phyloP scores from a whole-genome alignment of 768 basidiomycete genomes.

The Termitomyces eurrhizus region DNA sequence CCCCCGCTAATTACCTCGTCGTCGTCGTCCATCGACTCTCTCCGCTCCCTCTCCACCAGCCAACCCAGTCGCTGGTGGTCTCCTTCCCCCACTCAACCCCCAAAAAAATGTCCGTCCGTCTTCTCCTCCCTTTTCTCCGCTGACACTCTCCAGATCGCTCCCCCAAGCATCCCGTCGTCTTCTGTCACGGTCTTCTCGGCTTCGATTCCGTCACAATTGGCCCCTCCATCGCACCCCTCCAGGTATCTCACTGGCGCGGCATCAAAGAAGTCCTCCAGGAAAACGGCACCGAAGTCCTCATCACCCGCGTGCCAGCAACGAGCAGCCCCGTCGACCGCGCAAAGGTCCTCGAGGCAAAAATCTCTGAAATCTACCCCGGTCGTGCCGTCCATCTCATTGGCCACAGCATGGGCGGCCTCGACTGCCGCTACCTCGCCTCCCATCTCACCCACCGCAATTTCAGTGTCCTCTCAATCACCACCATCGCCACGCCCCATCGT shows the following conservation, averaged over 20 bases:
- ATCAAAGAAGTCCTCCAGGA: conserved; percentile 90
- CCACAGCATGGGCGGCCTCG: conserved; percentile 88
- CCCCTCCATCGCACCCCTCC: conserved; percentile 69
- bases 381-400: conserved; percentile 86
- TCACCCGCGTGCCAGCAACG: conserved; percentile 92
- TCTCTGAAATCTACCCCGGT: conserved; percentile 78
- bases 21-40: conserved; percentile 48
- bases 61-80: conserved; percentile 46
- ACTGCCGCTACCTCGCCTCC: conserved; percentile 87
- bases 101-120: conserved; percentile 55
- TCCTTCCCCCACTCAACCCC: conserved; percentile 33
- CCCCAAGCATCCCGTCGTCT: conserved; percentile 83
- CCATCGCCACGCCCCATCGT: conserved; percentile 92
- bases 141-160: conserved; percentile 52
- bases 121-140: neutral
- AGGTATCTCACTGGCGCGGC: conserved; percentile 95
- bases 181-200: conserved; percentile 92
- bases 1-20: conserved; percentile 34
- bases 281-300: conserved; percentile 86
- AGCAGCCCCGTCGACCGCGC: conserved; percentile 87
- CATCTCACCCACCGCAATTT: conserved; percentile 73
- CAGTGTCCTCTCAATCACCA: conserved; percentile 82
- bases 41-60: conserved; percentile 39
- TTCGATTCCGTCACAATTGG: conserved; percentile 85
- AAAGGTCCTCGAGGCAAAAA: conserved; percentile 79